A percentile compares a stretch with the other conserved stretches of the same genome.
Conservation (phyloP, 2,329 filamentous ascomycete genomes). For the Xylogone sp. region DNA sequence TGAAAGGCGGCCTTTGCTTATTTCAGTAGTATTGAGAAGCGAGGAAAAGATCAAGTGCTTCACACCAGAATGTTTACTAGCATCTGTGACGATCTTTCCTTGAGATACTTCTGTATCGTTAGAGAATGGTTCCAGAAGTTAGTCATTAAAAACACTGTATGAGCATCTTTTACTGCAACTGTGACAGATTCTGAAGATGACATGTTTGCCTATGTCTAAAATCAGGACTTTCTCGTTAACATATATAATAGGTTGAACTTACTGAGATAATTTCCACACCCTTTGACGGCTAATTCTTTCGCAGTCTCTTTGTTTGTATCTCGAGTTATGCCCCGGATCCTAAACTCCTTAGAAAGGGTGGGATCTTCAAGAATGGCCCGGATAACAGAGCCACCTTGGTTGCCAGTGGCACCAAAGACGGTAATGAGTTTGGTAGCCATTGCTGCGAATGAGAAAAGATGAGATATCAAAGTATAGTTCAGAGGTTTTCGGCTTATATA, state of each 20-base stretch:
- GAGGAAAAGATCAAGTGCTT: no score
- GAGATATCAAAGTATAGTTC: no score
- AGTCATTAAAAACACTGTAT: constrained; percentile 47
- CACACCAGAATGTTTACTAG: no score
- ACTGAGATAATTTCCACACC: constrained; percentile 39
- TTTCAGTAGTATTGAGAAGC: constrained; percentile 21
- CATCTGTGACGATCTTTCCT: constrained; percentile 30
- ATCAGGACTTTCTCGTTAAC: not conserved
- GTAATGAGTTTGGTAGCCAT: constrained; percentile 33
- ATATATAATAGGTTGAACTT: not conserved
- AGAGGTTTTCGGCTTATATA: no score
- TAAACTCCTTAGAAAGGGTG: constrained; percentile 30
- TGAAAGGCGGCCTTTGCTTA: constrained; percentile 28
- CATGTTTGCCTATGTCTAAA: constrained; percentile 30
- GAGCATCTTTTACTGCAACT: constrained; percentile 24
- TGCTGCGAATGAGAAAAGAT: no score
- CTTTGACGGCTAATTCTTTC: constrained; percentile 26
- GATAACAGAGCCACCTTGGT: constrained; percentile 43
- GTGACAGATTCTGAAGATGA: constrained; percentile 34
- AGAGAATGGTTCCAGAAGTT: constrained; percentile 26
- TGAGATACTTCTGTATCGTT: constrained; percentile 23
- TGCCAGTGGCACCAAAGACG: constrained; percentile 41
- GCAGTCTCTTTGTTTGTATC: constrained; percentile 32
- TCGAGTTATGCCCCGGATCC: constrained; percentile 41
- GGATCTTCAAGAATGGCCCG: constrained; percentile 41